A percentile compares a stretch with the other conserved stretches of the same genome.
These are phyloP conservation scores for Dendrobium nobile DNA, from an alignment of 106 monocot genomes.

Conservation along the genomic window DNA sequence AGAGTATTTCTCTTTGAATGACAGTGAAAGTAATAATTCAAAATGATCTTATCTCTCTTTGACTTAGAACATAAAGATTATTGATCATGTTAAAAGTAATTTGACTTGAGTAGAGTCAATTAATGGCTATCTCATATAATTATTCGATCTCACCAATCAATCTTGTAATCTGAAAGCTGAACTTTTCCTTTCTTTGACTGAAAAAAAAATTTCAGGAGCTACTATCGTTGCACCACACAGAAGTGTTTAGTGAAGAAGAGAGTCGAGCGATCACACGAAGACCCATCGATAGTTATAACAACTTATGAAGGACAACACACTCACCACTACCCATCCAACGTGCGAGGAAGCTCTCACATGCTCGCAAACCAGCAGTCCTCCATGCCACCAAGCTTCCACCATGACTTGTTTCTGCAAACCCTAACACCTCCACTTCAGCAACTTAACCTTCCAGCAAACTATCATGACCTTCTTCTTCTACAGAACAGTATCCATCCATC, in stretches of 20 bases:
- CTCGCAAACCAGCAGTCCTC: conserved; percentile 4
- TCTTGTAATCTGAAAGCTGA: too few species aligned
- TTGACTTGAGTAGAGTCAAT: too few species aligned
- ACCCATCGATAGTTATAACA: conserved; percentile 72
- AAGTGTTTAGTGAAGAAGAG: conserved; percentile 88
- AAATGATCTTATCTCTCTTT: too few species aligned
- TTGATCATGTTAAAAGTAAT: too few species aligned
- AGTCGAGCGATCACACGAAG: conserved; percentile 81
- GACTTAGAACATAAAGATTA: too few species aligned
- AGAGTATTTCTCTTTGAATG: too few species aligned
- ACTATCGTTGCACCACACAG: conserved; percentile 87
- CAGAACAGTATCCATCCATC: conserved; percentile 62
- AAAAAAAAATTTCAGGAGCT: conserved; percentile 47
- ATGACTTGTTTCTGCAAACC: conserved; percentile 19
- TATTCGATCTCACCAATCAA: too few species aligned
- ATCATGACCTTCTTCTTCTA: conserved; percentile 38
- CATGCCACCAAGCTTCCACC: conserved; percentile 7
- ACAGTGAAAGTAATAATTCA: too few species aligned
- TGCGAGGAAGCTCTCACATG: conserved; percentile 47
- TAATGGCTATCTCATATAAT: too few species aligned
- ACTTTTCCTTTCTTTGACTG: too few species aligned
- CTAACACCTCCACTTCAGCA: conserved; percentile 28
- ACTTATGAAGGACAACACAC: conserved; percentile 93
- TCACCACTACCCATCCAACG: conserved; percentile 56
- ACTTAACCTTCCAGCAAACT: conserved; percentile 31